Evolutionary conservation across 148 eudicot species (phyloP).

Genomic region (Arctostaphylos glauca): DNA sequence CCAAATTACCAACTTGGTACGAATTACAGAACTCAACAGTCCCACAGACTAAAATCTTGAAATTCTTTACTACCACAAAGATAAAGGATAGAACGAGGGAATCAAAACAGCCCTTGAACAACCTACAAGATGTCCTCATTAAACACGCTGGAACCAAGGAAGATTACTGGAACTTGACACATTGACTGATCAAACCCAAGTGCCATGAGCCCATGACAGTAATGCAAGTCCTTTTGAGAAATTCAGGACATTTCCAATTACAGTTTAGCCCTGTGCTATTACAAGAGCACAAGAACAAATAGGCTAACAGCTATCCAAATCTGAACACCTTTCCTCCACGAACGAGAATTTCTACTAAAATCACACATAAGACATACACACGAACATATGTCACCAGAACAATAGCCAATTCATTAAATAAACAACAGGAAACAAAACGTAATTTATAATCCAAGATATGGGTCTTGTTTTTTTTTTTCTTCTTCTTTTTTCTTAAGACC

Average conservation of each 20-base stretch:
- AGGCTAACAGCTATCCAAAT: background rate
- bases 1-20: too few relatives aligned
- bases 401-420: background rate
- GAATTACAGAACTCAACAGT: too few relatives aligned
- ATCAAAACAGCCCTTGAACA: too few relatives aligned
- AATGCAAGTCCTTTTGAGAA: background rate
- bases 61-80: too few relatives aligned
- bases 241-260: background rate
- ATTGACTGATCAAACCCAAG: background rate
- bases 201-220: background rate
- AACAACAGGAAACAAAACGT: background rate
- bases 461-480: background rate
- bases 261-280: background rate
- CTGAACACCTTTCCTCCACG: background rate
- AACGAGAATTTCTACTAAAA: background rate
- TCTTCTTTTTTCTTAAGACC: slow-evolving; percentile 17
- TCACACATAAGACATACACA: background rate
- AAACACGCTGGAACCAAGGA: too few relatives aligned
- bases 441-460: background rate
- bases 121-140: too few relatives aligned
- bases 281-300: background rate
- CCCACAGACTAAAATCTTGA: too few relatives aligned
- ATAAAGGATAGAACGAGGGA: too few relatives aligned
- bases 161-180: too few relatives aligned
- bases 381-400: background rate